phyloP scores from a whole-genome alignment of 306 rosid species.

The Argentina anserina region DNA sequence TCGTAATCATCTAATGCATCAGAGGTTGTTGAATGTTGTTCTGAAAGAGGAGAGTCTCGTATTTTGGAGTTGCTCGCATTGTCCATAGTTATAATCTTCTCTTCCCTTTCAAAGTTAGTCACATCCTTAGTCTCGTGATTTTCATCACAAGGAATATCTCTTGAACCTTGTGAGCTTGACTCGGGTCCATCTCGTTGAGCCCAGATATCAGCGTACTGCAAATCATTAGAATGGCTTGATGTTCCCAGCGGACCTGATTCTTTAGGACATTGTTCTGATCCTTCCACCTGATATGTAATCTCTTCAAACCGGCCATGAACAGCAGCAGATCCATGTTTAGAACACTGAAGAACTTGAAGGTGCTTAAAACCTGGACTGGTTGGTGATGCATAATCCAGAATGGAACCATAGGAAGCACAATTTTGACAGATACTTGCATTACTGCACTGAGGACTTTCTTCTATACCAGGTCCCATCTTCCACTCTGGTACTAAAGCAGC shows the following conservation, averaged over 20 bases:
- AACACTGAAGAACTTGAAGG: conserved; percentile 72
- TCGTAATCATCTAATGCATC: conserved; percentile 46
- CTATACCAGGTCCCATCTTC: conserved; percentile 40
- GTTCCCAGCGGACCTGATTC: conserved; percentile 33
- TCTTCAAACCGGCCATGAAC: conserved; percentile 92
- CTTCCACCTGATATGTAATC: conserved; percentile 86
- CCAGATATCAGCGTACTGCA: conserved; percentile 72
- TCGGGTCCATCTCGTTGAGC: conserved; percentile 70
- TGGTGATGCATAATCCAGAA: conserved; percentile 53
- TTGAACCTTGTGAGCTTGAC: conserved; percentile 33
- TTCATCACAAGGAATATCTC: conserved; percentile 42
- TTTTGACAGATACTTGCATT: conserved; percentile 43
- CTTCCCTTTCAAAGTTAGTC: conserved; percentile 42
- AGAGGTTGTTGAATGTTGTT: conserved; percentile 20
- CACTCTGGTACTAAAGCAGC: conserved; percentile 69
- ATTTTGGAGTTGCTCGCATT: conserved; percentile 28
- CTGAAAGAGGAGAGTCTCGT: conserved; percentile 30
- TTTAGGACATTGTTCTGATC: conserved; percentile 40
- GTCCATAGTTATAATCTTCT: conserved; percentile 37
- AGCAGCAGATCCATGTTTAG: conserved; percentile 64
- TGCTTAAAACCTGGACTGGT: conserved; percentile 46
- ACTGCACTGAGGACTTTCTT: conserved; percentile 42
- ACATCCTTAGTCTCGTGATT: conserved; percentile 30
- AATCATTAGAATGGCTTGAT: conserved; percentile 41
- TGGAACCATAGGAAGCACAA: conserved; percentile 51